Conservation (phyloP, 805 yeast species). For the Yarrowia sp. region DNA sequence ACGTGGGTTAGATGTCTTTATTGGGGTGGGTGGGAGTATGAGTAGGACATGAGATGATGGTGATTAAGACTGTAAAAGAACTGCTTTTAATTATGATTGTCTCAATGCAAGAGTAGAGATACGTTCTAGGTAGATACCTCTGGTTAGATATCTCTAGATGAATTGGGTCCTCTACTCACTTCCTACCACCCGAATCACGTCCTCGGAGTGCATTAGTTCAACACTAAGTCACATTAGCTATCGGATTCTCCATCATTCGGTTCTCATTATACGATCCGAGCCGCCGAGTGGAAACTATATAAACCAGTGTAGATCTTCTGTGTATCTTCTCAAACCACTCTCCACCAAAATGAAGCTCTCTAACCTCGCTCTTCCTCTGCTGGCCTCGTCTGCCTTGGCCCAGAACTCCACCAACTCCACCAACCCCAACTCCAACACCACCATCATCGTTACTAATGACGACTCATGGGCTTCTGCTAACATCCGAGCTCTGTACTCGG, state of each 20-base stretch:
- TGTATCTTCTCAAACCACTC: too few species aligned
- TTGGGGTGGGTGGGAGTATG: not conserved
- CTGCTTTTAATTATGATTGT: too few species aligned
- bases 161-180: too few species aligned
- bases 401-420: slow-evolving; percentile 10
- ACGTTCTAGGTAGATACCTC: too few species aligned
- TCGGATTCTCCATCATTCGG: not conserved
- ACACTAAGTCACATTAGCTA: not conserved
- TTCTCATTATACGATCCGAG: not conserved
- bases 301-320: not conserved
- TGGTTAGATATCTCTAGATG: too few species aligned
- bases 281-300: not conserved
- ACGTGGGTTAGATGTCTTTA: not conserved
- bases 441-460: slow-evolving; percentile 52
- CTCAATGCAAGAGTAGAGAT: too few species aligned
- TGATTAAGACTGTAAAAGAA: too few species aligned
- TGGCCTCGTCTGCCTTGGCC: not conserved
- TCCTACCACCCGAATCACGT: too few species aligned
- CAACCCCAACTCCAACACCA: slow-evolving; percentile 28
- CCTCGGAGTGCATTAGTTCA: not conserved
- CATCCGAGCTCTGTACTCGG: slow-evolving; percentile 54
- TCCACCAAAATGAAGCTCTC: not conserved
- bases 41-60: too few species aligned
- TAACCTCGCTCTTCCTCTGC: not conserved
- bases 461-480: slow-evolving; percentile 57